Evolutionary conservation across 2,329 filamentous ascomycete genomes (phyloP), one percentile per base, ranked within the genome.

Genomic region (Aulographum hederae): DNA sequence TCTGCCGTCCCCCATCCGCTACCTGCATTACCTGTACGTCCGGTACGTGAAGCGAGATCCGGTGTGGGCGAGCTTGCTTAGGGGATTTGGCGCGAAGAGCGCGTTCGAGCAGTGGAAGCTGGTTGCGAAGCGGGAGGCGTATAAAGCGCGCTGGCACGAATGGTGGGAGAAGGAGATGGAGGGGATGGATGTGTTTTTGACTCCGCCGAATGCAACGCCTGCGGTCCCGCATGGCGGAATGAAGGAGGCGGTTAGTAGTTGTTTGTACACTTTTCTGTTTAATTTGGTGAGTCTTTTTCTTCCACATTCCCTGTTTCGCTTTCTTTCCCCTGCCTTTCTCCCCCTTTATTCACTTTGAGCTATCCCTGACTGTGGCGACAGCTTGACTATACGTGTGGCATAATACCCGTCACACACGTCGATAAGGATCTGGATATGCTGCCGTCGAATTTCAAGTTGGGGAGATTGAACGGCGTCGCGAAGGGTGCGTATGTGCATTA

Each of bases 251-350:
- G 73, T 89, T 28, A 78, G 77, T 38, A 81, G 75, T 41, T 94
- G 85, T 45, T 84, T 82, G 1, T 94, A 95, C 47, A 94, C 85
- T 0, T 93, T 94, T 49, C 55, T 93, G 34, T 95, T 89, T 59
- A 94, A 94, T 44, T 41, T 94, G 45, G 75, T 79, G 57, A 53
- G 69, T 57, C 5, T 25, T 4, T 26, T 26, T 10, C 17, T 28
- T 20, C 34, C 19, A n/a, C n/a, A n/a, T n/a, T n/a, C n/a, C n/a
- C n/a, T n/a, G n/a, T n/a, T n/a, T 19, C 28, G 12, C 12, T 14
- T 26, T 6, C 15, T 30, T 27, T 6, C 33, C 5, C n/a, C n/a
- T n/a, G n/a, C n/a, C n/a, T n/a, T n/a, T n/a, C n/a, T n/a, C n/a
- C n/a, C n/a, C n/a, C n/a, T n/a, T n/a, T n/a, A n/a, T 28, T 12